A percentile compares a stretch with the other conserved stretches of the same genome.
Evolutionary conservation across 169 alveolate species (phyloP).

Genomic region (Plasmodium vinckei): DNA sequence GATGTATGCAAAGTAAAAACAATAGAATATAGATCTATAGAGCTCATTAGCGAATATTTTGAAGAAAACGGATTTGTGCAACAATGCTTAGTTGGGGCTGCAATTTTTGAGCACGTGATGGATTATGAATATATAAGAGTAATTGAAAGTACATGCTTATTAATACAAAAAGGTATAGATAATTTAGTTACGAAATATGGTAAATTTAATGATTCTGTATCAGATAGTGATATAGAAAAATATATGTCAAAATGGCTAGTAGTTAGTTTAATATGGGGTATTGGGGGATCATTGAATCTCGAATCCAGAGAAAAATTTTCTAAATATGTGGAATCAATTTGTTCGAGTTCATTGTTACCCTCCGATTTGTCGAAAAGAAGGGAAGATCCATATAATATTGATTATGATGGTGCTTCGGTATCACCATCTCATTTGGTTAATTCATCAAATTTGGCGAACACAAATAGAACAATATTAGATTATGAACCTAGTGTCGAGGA

Average conservation of each 20-base stretch:
- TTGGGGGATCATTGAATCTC: constrained; percentile 94
- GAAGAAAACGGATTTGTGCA: constrained; percentile 76
- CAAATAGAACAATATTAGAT: constrained; percentile 90
- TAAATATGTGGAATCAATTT: constrained; percentile 85
- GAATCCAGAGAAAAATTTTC: constrained; percentile 89
- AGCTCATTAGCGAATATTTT: constrained; percentile 66
- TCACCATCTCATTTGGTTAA: no score
- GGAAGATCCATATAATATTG: constrained; percentile 2
- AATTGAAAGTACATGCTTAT: constrained; percentile 63
- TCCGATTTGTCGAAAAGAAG: constrained; percentile 57
- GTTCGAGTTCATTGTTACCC: constrained; percentile 73
- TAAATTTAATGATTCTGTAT: constrained; percentile 25
- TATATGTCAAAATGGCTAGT: constrained; percentile 91
- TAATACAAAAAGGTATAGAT: constrained; percentile 66
- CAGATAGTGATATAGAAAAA: constrained; percentile 76
- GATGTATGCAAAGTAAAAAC: constrained; percentile 16
- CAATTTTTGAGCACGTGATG: constrained; percentile 67
- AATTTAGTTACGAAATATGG: constrained; percentile 66
- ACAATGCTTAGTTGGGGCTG: constrained; percentile 49
- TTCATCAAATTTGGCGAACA: background rate
- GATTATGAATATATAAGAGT: constrained; percentile 76
- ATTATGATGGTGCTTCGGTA: no score
- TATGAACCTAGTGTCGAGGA: constrained; percentile 94
- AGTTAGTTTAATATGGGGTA: constrained; percentile 93
- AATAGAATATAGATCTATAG: constrained; percentile 59